Percentiles rank a stretch among this genome's conserved stretches.
These are phyloP conservation scores for Fusarium phyllophilum DNA, from an alignment of 2,329 filamentous ascomycete species.

Conservation along the genomic window DNA sequence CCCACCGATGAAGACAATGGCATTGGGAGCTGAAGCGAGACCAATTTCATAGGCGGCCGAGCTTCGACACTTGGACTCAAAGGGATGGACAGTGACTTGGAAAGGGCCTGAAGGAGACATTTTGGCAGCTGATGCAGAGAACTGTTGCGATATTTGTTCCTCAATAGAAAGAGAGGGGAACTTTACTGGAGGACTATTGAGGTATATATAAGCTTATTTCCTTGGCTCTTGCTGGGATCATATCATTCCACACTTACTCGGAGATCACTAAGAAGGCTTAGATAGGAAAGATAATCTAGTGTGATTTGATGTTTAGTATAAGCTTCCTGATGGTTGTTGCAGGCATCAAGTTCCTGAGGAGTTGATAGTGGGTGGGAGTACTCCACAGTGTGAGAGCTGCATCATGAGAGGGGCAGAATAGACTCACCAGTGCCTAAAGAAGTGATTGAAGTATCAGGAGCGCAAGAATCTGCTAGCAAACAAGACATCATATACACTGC, in stretches of 20 bases:
- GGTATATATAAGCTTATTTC: conserved; percentile 21
- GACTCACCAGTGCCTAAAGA: not conserved
- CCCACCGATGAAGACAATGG: conserved; percentile 76
- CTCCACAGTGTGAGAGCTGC: not conserved
- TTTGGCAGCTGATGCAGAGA: not conserved
- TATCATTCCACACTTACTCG: not conserved
- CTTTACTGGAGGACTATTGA: not conserved
- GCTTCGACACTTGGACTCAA: conserved; percentile 52
- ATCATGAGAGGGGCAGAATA: not conserved
- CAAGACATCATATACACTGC: not conserved
- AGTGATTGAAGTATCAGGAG: not conserved
- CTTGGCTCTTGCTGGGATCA: not conserved
- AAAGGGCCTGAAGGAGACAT: conserved; percentile 51
- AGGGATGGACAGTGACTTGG: conserved; percentile 58
- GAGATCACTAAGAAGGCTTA: not conserved
- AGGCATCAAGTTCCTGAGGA: not conserved
- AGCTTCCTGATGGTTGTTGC: not conserved
- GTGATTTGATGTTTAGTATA: not conserved
- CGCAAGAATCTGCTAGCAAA: not conserved
- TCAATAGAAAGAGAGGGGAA: not conserved
- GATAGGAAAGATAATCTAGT: not conserved
- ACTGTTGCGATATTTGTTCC: not conserved
- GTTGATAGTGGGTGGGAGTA: not conserved
- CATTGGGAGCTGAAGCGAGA: conserved; percentile 58
- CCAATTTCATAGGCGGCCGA: conserved; percentile 62